Evolutionary conservation across 208 protist genomes (phyloP).

Genomic region (Leptomonas pyrrhocoris): DNA sequence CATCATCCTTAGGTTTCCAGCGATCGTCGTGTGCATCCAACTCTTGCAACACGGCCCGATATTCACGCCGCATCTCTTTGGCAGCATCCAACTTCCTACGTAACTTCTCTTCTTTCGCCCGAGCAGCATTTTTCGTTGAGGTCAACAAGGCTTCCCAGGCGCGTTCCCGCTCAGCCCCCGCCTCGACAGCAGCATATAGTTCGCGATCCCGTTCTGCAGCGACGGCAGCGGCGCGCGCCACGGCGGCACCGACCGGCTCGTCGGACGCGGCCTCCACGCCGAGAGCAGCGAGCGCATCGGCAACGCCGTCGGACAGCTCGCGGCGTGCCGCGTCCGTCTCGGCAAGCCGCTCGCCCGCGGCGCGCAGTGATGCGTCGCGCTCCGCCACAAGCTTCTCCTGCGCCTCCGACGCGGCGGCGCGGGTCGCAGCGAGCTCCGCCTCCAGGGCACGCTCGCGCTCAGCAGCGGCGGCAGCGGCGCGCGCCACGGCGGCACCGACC

Average conservation of each 20-base stretch:
- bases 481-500: slow-evolving; percentile 2
- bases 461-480: slow-evolving; percentile 15
- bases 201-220: slow-evolving; percentile 23
- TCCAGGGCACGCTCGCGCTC: slow-evolving; percentile 26
- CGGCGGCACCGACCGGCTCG: background rate
- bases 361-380: background rate
- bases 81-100: slow-evolving; percentile 15
- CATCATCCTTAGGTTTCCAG: background rate
- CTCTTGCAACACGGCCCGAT: slow-evolving; percentile 9
- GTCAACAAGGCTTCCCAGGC: background rate
- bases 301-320: slow-evolving; percentile 10
- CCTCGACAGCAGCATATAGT: slow-evolving; percentile 19
- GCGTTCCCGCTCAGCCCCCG: background rate
- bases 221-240: slow-evolving; percentile 14
- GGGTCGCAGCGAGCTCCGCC: slow-evolving; percentile 7
- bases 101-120: slow-evolving; percentile 16
- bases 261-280: background rate
- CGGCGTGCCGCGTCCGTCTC: slow-evolving; percentile 4
- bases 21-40: background rate
- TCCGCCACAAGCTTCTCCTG: slow-evolving; percentile 12
- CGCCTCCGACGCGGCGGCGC: background rate
- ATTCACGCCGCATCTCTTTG: background rate
- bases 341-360: slow-evolving; percentile 6
- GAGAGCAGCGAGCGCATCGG: slow-evolving; percentile 13
- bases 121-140: background rate